Base-by-base conservation (phyloP, 371 early-diverging fungal species). In the Mortierella sp. region DNA sequence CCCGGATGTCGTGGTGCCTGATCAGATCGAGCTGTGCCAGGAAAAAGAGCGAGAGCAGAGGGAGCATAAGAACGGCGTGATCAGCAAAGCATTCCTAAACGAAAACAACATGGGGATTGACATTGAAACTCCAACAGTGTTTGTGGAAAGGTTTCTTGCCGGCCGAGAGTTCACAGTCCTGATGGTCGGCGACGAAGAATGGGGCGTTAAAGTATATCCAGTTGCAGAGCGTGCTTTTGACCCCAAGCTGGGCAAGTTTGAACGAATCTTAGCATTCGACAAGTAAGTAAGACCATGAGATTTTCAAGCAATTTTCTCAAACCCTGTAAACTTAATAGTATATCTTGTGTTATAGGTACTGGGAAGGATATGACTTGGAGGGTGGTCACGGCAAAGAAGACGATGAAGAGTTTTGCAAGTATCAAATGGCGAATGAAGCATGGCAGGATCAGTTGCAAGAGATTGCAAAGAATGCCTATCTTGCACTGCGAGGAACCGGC, bases 121-220 rank as follows among this genome's bases (percentile, higher is more conserved):
- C 32, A 72, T 77, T 20, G 66, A 72, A 47, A 69, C 77, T 6
- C 66, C 75, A 22, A 84, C 84, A 10, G 77, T 87, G 24, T 88
- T 88, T 81, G 78, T 87, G 28, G 88, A 88, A 68, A 64, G 59
- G 39, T 88, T 84, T 61, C 66, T 88, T 12, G 78, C 77, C 12
- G 88, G 88, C 10, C 83, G 86, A 20, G 88, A 88, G 73, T 88
- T 86, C 40, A 88, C 88, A 0, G 88, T 73, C 0, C 70, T 88
- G 12, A 75, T 83, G 24, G 71, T 84, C 28, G 88, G 88, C 12
- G 81, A 84, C 52, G 62, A 66, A n/a, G 68, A 64, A 0, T 62
- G 72, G 64, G 86, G 86, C 18, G 66, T 86, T 6, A 72, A 74
- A 16, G 86, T 85, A 20, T 88, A 76, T 66, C 72, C 85, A 11